These are phyloP conservation scores for Colletotrichum neosansevieriae DNA, from an alignment of 2,329 filamentous ascomycete genomes.

Conservation along the genomic window DNA sequence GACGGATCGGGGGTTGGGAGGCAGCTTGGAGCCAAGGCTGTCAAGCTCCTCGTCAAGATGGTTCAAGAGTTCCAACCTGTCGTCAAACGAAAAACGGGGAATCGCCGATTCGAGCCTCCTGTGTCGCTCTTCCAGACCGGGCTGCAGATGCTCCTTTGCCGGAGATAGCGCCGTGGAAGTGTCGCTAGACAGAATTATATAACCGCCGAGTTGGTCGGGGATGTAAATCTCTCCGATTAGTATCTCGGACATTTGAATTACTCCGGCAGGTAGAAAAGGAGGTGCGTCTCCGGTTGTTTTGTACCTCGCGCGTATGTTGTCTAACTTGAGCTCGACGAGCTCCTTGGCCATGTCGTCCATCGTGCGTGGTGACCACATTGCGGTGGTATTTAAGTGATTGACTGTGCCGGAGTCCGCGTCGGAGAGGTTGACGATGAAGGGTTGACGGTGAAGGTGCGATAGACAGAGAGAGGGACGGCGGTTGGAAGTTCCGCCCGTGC, in stretches of 20 bases:
- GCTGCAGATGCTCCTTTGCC: neutral
- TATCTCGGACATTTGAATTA: no score
- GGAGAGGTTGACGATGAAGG: neutral
- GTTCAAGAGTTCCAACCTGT: neutral
- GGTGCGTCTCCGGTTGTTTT: no score
- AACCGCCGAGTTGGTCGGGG: neutral
- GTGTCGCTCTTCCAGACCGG: constrained; percentile 2
- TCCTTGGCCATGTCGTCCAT: neutral
- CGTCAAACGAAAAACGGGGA: neutral
- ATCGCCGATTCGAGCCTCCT: neutral
- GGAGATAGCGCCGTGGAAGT: neutral
- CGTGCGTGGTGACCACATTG: neutral
- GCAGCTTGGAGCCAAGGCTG: neutral
- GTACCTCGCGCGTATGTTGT: constrained; percentile 22
- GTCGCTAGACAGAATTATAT: constrained; percentile 15
- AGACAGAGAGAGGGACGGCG: neutral
- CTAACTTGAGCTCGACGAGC: constrained; percentile 39
- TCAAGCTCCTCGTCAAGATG: neutral
- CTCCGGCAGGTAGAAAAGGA: no score
- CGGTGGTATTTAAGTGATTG: neutral
- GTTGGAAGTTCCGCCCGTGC: neutral
- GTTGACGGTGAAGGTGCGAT: neutral
- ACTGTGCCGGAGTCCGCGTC: neutral
- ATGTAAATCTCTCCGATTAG: neutral
- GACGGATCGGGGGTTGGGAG: neutral